Evolutionary conservation across 768 basidiomycete species (phyloP).

Genomic region (Suillus hirtellus): DNA sequence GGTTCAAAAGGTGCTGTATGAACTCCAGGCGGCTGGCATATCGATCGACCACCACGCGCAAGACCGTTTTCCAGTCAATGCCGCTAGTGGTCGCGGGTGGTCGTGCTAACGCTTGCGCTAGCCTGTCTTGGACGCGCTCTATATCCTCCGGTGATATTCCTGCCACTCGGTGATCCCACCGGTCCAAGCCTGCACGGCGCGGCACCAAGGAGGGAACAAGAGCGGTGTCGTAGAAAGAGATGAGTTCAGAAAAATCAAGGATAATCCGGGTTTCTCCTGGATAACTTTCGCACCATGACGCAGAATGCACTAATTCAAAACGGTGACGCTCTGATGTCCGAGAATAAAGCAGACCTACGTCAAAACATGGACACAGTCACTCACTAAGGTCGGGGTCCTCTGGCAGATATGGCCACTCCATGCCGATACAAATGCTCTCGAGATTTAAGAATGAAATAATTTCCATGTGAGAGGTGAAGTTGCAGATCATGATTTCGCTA

Average conservation of each 20-base stretch:
- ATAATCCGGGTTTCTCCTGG: conserved; percentile 29
- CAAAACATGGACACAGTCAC: conserved; percentile 5
- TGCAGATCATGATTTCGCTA: conserved; percentile 51
- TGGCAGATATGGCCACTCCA: background rate
- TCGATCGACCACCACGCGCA: conserved; percentile 40
- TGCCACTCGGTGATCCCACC: conserved; percentile 23
- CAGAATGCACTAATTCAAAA: conserved; percentile 19
- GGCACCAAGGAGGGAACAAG: conserved; percentile 21
- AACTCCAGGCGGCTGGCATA: conserved; percentile 43
- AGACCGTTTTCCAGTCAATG: conserved; percentile 44
- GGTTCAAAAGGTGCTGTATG: conserved; percentile 37
- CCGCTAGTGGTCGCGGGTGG: conserved; percentile 25
- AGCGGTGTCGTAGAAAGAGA: conserved; percentile 31
- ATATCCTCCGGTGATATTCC: conserved; percentile 19
- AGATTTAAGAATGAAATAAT: conserved; percentile 41
- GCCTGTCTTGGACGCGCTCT: conserved; percentile 8
- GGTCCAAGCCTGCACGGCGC: conserved; percentile 17
- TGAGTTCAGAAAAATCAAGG: conserved; percentile 20
- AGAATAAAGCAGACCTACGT: background rate
- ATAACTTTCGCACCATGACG: conserved; percentile 23
- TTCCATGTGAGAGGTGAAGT: conserved; percentile 42
- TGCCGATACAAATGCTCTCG: background rate
- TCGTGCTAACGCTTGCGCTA: conserved; percentile 12
- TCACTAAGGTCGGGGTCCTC: background rate
- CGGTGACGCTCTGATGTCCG: background rate